These are phyloP conservation scores for Zhuliangozyma parablackwelliae DNA, from an alignment of 1,139 yeast species.

Conservation along the genomic window DNA sequence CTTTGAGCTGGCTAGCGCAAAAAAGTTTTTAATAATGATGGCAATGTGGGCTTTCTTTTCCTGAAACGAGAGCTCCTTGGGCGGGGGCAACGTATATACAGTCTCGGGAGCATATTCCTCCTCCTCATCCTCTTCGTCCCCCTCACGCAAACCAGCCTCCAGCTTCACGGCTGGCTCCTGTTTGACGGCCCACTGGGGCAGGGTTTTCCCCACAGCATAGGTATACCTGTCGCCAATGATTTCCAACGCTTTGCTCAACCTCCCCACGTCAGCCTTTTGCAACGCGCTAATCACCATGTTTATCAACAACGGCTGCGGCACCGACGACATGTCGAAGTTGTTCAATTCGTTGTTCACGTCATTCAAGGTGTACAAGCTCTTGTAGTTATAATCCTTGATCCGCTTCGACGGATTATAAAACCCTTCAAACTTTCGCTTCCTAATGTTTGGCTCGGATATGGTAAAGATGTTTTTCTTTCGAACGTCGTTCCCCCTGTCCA, in stretches of 20 bases:
- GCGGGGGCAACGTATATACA: conserved; percentile 56
- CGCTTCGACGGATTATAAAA: conserved; percentile 27
- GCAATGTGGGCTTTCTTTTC: conserved; percentile 52
- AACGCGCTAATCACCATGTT: conserved; percentile 66
- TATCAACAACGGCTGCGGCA: conserved; percentile 60
- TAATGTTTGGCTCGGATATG: conserved; percentile 27
- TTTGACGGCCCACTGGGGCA: background rate
- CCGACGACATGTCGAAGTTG: conserved; percentile 62
- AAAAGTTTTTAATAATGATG: conserved; percentile 52
- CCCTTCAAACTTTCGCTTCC: conserved; percentile 39
- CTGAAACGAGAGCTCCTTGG: conserved; percentile 42
- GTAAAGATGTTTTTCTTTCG: conserved; percentile 37
- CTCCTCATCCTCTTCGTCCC: conserved; percentile 34
- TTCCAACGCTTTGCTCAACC: conserved; percentile 62
- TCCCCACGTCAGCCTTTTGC: conserved; percentile 47
- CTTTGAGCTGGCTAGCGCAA: conserved; percentile 37
- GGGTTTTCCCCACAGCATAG: conserved; percentile 16
- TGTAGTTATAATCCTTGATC: conserved; percentile 30
- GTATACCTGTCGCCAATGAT: conserved; percentile 61
- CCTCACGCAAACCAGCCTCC: conserved; percentile 8
- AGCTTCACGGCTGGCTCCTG: background rate
- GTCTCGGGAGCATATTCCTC: conserved; percentile 38
- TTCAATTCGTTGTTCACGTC: conserved; percentile 57
- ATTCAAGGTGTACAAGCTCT: conserved; percentile 54
- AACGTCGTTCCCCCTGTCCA: conserved; percentile 39